Evolutionary conservation across 306 rosid species (phyloP).

Genomic region (Casuarina equisetifolia): DNA sequence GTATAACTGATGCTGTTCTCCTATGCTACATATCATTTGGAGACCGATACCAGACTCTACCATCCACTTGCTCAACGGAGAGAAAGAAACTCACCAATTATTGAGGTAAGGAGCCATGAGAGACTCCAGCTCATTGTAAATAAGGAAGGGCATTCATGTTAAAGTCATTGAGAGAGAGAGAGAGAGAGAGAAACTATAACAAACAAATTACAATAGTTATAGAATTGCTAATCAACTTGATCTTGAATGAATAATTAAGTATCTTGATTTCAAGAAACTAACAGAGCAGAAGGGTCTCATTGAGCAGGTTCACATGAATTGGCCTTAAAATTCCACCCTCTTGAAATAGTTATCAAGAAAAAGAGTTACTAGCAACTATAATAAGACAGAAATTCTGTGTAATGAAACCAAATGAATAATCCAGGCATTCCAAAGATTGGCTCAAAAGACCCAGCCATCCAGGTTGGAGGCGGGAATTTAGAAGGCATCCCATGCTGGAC

Average conservation of each 20-base stretch:
- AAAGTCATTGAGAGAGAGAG: background rate
- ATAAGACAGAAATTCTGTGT: background rate
- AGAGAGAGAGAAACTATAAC: no score
- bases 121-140: background rate
- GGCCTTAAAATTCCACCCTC: background rate
- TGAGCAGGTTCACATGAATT: background rate
- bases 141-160: background rate
- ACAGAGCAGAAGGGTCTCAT: background rate
- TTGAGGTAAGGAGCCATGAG: background rate
- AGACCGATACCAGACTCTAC: no score
- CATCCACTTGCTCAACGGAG: background rate
- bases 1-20: background rate
- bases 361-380: background rate
- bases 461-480: no score
- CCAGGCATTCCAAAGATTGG: background rate
- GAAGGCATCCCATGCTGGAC: no score
- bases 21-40: background rate
- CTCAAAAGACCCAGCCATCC: background rate
- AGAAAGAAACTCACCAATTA: background rate
- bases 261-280: background rate
- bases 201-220: background rate
- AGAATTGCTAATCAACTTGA: background rate
- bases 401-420: background rate
- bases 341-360: background rate
- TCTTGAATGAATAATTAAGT: background rate